Evolutionary conservation across 495 filamentous ascomycete species (phyloP), one percentile per base, ranked within the genome.

Genomic region (Parathielavia appendiculata): DNA sequence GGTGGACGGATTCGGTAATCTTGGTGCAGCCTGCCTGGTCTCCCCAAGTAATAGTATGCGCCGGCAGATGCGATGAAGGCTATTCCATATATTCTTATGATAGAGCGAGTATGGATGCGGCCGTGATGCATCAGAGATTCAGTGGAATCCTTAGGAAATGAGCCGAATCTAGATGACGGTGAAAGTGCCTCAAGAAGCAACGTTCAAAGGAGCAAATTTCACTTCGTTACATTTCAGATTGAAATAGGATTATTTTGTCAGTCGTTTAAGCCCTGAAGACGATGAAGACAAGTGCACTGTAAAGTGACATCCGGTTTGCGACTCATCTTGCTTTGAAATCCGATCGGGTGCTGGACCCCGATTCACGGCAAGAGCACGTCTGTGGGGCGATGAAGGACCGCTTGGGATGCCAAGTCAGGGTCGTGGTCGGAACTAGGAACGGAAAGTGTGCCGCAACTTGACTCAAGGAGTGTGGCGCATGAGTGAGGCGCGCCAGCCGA

Each of bases 321-420:
- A 51, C 19, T 16, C 14, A 7, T n/a, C 32, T 26, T 75, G 73
- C 68, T 75, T 75, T 75, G 73, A 75, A 75, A 75, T 75, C 71
- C 36, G 51, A 41, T 59, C 40, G 19, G 30, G 46, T 17, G 45
- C 34, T 44, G 45, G 22, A 45, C 32, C 48, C 60, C 45, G 20
- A 41, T 54, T 19, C 55, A 35, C 55, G 60, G 55, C 40, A 51
- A 56, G 45, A 13, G 49, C 34, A 35, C 56, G 40, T 36, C n/a
- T 32, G 54, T 39, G 59, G 53, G 54, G 51, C 56, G 23, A 39
- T 53, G 55, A 39, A 39, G 32, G 52, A 2, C 26, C 23, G 22
- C 17, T n/a, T 17, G 49, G 19, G 19, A 44, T 35, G 44, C 36
- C 55, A 49, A 57, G 55, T n/a, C 46, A 3, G 45, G 39, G 45